These are phyloP conservation scores for Eimeria maxima DNA, from an alignment of 169 alveolate species.

Conservation along the genomic window DNA sequence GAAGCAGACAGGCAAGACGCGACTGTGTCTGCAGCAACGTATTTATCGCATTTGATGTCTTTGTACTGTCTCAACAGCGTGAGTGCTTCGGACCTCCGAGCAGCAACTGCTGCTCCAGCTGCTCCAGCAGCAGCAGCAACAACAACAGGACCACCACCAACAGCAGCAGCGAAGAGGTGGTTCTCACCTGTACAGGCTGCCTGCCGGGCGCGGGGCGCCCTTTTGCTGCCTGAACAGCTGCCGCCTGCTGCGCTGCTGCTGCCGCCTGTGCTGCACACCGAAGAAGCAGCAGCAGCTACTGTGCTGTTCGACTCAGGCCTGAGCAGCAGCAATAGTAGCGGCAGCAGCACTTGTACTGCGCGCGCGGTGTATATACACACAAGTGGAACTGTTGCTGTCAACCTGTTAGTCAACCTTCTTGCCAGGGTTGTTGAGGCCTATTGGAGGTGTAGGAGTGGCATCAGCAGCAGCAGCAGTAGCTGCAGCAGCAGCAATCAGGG, in stretches of 20 bases:
- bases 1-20: conserved; percentile 24
- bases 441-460: conserved; percentile 58
- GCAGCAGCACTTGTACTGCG: conserved; percentile 77
- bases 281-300: conserved; percentile 55
- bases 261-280: conserved; percentile 79
- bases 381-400: conserved; percentile 69
- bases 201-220: conserved; percentile 18
- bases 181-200: conserved; percentile 44
- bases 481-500: conserved; percentile 71
- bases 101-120: conserved; percentile 62
- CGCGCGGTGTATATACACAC: conserved; percentile 72
- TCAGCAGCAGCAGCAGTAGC: conserved; percentile 54
- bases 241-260: conserved; percentile 78
- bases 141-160: conserved; percentile 4
- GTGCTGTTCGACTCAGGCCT: conserved; percentile 50
- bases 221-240: conserved; percentile 51
- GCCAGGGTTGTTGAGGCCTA: conserved; percentile 56
- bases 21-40: conserved; percentile 32
- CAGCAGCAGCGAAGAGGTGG: conserved; percentile 55
- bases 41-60: conserved; percentile 62
- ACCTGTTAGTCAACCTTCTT: conserved; percentile 35
- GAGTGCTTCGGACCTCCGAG: conserved; percentile 30
- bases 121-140: conserved; percentile 10
- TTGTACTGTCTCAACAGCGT: background rate
- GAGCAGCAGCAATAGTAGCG: conserved; percentile 71